These are phyloP conservation scores for Tylopilus orsonianus DNA, from an alignment of 1,284 basidiomycete genomes.

Conservation along the genomic window DNA sequence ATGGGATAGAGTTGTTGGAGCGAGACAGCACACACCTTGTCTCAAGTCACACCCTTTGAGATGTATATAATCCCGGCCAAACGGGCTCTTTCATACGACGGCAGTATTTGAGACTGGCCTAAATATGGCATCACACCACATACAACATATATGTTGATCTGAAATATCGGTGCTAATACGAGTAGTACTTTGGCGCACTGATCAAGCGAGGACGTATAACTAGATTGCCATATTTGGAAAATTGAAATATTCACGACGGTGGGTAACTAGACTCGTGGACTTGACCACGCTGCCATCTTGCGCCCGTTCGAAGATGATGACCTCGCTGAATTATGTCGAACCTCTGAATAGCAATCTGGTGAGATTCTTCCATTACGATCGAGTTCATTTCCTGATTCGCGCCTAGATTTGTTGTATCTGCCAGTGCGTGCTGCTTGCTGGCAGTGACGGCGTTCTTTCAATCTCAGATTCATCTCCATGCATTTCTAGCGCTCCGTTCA, in stretches of 20 bases:
- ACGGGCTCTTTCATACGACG: too few species aligned
- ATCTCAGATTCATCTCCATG: slow-evolving; percentile 4
- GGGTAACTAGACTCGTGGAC: neutral
- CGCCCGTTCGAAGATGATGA: slow-evolving; percentile 18
- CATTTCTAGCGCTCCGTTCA: slow-evolving; percentile 60
- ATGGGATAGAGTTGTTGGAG: neutral
- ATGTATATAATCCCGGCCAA: too few species aligned
- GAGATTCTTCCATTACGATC: slow-evolving; percentile 16
- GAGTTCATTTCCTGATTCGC: slow-evolving; percentile 6
- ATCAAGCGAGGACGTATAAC: too few species aligned
- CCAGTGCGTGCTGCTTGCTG: slow-evolving; percentile 48
- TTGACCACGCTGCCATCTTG: slow-evolving; percentile 6
- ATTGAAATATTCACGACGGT: neutral
- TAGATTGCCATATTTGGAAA: slow-evolving; percentile 22
- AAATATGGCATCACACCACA: too few species aligned
- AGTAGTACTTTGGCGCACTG: too few species aligned
- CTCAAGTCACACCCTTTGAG: too few species aligned
- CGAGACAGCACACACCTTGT: too few species aligned
- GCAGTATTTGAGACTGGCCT: too few species aligned
- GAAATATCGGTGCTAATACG: too few species aligned
- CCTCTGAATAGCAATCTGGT: slow-evolving; percentile 61
- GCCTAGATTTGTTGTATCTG: slow-evolving; percentile 80
- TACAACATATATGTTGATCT: too few species aligned
- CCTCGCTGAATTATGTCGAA: slow-evolving; percentile 49
- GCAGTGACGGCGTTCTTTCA: neutral